These are phyloP conservation scores for Phytophthora macrochlamydospora DNA, from an alignment of 352 stramenopile species.

Conservation along the genomic window DNA sequence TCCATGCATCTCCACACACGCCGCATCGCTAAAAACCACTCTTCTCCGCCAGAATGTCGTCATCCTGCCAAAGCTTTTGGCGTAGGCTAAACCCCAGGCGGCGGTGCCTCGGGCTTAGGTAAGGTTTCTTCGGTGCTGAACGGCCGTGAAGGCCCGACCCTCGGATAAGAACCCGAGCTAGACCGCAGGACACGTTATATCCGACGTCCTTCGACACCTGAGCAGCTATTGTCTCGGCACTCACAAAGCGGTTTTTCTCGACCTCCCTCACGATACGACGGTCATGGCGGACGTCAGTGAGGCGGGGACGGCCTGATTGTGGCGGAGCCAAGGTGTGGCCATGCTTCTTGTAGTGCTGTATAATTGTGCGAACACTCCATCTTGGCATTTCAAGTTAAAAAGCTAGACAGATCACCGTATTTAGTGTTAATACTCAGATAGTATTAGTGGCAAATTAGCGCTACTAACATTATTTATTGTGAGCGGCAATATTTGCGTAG, in stretches of 20 bases:
- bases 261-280: background rate
- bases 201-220: background rate
- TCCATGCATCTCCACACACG: background rate
- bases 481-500: background rate
- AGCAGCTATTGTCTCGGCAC: background rate
- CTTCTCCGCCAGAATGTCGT: background rate
- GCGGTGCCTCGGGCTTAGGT: background rate
- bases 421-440: constrained; percentile 1
- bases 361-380: background rate
- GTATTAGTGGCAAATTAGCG: constrained; percentile 6
- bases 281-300: background rate
- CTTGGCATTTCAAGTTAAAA: background rate
- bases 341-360: constrained; percentile 1
- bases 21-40: background rate
- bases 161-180: background rate
- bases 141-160: background rate
- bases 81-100: background rate
- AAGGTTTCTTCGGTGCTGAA: background rate
- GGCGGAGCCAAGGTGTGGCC: background rate
- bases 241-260: constrained; percentile 3
- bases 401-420: background rate
- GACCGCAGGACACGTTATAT: background rate
- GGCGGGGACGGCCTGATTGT: background rate
- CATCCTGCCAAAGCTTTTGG: background rate
- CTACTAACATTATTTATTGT: constrained; percentile 4